Percentiles rank a stretch among this genome's conserved stretches.
Evolutionary conservation across 2,329 filamentous ascomycete genomes (phyloP).

Genomic region (Ceratocystiopsis minuta): DNA sequence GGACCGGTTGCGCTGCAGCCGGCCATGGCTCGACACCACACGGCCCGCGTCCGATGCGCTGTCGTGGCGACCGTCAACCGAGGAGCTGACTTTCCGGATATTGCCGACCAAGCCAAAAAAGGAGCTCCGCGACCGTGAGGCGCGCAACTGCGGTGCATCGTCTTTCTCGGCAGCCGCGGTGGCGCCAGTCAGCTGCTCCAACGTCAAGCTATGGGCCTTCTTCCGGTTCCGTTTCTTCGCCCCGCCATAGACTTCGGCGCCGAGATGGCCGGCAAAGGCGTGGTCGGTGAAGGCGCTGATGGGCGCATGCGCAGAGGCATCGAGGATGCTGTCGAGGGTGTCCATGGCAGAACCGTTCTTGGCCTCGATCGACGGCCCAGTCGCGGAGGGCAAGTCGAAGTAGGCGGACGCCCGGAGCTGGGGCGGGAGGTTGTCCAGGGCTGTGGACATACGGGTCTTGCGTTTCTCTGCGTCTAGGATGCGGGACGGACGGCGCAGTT

Average conservation of each 20-base stretch:
- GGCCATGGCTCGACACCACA: conserved; percentile 4
- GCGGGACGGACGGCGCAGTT: conserved; percentile 13
- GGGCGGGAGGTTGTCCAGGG: conserved; percentile 43
- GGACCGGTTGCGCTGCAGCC: conserved; percentile 9
- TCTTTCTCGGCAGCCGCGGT: too few relatives aligned
- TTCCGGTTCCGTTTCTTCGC: conserved; percentile 29
- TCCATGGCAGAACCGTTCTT: conserved; percentile 70
- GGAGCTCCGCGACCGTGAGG: conserved; percentile 19
- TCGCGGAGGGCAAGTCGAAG: conserved; percentile 49
- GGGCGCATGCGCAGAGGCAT: conserved; percentile 74
- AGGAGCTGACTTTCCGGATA: conserved; percentile 13
- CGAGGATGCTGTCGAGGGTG: conserved; percentile 79
- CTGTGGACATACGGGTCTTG: conserved; percentile 18
- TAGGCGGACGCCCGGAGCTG: conserved; percentile 82
- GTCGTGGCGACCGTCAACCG: not conserved
- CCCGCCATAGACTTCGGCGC: conserved; percentile 54
- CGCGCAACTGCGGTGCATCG: too few relatives aligned
- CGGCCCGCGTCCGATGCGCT: conserved; percentile 1
- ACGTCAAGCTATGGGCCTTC: too few relatives aligned
- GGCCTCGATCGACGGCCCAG: conserved; percentile 29
- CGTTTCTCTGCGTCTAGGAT: conserved; percentile 18
- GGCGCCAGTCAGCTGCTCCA: too few relatives aligned
- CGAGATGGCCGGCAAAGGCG: conserved; percentile 58
- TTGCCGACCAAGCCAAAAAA: conserved; percentile 29
- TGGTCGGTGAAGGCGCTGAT: conserved; percentile 87